phyloP scores from a whole-genome alignment of 345 rosid species.

The Salix caprea region DNA sequence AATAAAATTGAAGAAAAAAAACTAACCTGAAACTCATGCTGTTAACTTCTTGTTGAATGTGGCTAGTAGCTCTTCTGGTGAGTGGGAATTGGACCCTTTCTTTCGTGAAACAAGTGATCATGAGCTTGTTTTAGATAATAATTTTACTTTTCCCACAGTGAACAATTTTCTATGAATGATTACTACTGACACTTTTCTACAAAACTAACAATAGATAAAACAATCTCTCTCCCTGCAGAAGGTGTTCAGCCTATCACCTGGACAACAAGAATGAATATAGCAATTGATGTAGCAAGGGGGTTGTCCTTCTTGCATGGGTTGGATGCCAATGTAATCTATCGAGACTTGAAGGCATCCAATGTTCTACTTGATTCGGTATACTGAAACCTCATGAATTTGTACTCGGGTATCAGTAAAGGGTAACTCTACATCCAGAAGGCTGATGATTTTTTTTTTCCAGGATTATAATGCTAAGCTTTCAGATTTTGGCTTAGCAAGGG shows the following conservation, averaged over 20 bases:
- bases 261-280: conserved; percentile 50
- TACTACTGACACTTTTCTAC: neutral
- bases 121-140: too few relatives aligned
- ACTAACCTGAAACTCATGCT: too few relatives aligned
- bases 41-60: too few relatives aligned
- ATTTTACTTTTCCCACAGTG: too few relatives aligned
- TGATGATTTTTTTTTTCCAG: conserved; percentile 32
- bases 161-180: neutral
- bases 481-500: conserved; percentile 93
- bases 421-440: neutral
- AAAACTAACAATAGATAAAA: neutral
- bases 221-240: conserved; percentile 29
- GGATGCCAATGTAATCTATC: conserved; percentile 57
- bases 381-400: conserved; percentile 4
- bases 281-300: conserved; percentile 49
- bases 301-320: conserved; percentile 59
- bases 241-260: conserved; percentile 55
- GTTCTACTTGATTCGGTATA: conserved; percentile 63
- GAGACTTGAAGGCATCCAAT: conserved; percentile 69
- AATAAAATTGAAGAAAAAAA: too few relatives aligned
- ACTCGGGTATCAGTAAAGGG: neutral
- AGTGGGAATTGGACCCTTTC: too few relatives aligned
- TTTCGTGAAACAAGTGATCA: too few relatives aligned
- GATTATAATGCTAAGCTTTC: conserved; percentile 77
- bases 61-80: too few relatives aligned